Base-by-base conservation (phyloP, 345 rosid genomes). In the Eucalyptus curtisii region DNA sequence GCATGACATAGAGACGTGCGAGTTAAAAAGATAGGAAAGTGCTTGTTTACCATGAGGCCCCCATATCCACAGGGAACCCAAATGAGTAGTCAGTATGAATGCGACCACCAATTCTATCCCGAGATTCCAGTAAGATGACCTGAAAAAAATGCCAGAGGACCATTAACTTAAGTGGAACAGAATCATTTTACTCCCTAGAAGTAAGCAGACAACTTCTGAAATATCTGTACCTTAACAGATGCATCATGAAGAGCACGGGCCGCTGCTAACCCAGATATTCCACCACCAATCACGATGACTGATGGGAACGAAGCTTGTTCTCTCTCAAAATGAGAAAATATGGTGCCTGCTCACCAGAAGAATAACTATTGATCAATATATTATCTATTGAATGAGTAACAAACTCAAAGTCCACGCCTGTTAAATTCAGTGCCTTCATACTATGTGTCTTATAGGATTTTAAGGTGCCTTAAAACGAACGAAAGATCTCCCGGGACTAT, bases 1-100 rank as follows among this genome's bases (percentile, higher is more conserved):
- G 44, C 44, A 86, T 33, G 87, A 50, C 42, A 44, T 24, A 64
- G 42, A 71, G 61, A 71, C 45, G 30, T 24, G 52, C 22, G 15
- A 33, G 19, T 5, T 22, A 81, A 84, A 20, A 40, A 33, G 22
- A 81, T n/a, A 22, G 31, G 13, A 55, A 90, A 24, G 66, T 33
- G 44, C 61, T 20, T 90, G 91, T 94, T 90, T 90, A 86, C 97
- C 97, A 95, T 90, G 98, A 95, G 86, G 97, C 98, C 91, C 98
- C 98, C 96, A 97, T 90, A 89, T 97, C 99, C 89, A 97, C 98
- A 2, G 99, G 98, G 91, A 93, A 97, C 68, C 99, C 99, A 90
- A 96, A 95, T 16, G 99, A 94, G 90, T 95, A 95, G 92, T 97
- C 99, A 6, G 99, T 97, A 88, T 95, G 96, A 86, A 96, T 95